Evolutionary conservation across 2,329 filamentous ascomycete genomes (phyloP).

Genomic region (Penicillium capsulatum): DNA sequence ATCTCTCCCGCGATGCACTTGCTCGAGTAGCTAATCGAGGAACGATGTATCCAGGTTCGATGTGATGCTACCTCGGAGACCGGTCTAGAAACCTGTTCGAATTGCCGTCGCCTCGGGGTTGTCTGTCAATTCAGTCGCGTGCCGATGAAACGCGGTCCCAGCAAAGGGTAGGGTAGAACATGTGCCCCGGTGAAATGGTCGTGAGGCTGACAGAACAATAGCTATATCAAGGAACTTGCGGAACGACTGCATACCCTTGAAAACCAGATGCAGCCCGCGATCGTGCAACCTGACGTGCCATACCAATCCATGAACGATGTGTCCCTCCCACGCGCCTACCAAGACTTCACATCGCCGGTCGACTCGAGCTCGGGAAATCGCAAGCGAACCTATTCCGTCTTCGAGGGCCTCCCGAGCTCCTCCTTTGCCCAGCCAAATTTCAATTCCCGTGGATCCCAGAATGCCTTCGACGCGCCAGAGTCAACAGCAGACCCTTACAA

Average conservation of each 20-base stretch:
- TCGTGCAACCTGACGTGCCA: slow-evolving; percentile 39
- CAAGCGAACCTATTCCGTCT: slow-evolving; percentile 50
- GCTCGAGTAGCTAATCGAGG: slow-evolving; percentile 19
- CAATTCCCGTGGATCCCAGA: slow-evolving; percentile 32
- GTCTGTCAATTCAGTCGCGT: slow-evolving; percentile 80
- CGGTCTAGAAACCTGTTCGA: slow-evolving; percentile 70
- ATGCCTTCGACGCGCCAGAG: slow-evolving; percentile 34
- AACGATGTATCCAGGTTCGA: slow-evolving; percentile 55
- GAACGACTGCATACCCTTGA: slow-evolving; percentile 80
- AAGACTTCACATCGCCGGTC: slow-evolving; percentile 53
- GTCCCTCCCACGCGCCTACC: slow-evolving; percentile 43
- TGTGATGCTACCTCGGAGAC: slow-evolving; percentile 77
- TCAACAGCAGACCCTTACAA: slow-evolving; percentile 31
- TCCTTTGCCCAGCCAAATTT: slow-evolving; percentile 41
- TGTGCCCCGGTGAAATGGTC: neutral
- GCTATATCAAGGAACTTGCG: slow-evolving; percentile 87
- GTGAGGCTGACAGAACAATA: slow-evolving; percentile 34
- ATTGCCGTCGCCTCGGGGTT: slow-evolving; percentile 72
- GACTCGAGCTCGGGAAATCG: slow-evolving; percentile 39
- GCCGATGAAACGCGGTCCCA: slow-evolving; percentile 82
- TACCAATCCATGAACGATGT: slow-evolving; percentile 44
- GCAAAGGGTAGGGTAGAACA: slow-evolving; percentile 63
- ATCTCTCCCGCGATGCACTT: slow-evolving; percentile 13
- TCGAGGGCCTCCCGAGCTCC: slow-evolving; percentile 43
- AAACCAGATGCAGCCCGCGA: slow-evolving; percentile 59